These are phyloP conservation scores for Trapa incisa DNA, from an alignment of 345 rosid species.

Conservation along the genomic window DNA sequence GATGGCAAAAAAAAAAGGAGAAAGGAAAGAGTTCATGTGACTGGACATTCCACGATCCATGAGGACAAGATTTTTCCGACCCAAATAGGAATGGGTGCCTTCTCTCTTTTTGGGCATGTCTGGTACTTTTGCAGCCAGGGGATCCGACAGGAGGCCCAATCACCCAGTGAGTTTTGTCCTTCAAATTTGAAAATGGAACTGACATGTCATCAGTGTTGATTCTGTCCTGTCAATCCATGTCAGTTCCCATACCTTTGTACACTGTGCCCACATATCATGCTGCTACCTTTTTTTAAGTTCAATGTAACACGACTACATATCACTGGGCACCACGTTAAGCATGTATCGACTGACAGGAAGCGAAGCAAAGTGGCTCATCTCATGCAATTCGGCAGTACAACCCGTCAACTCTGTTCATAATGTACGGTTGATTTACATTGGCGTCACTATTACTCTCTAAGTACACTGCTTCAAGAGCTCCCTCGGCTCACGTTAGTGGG, in stretches of 20 bases:
- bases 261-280: too few species aligned
- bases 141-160: not conserved
- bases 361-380: not conserved
- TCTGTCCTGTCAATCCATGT: too few species aligned
- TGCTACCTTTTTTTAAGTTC: too few species aligned
- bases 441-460: not conserved
- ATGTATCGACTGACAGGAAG: not conserved
- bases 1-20: too few species aligned
- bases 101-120: not conserved
- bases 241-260: too few species aligned
- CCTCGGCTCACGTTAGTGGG: not conserved
- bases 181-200: not conserved
- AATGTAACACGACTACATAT: too few species aligned
- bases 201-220: too few species aligned
- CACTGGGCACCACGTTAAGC: too few species aligned
- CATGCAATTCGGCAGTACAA: not conserved
- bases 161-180: not conserved
- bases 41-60: not conserved
- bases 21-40: not conserved
- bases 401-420: not conserved
- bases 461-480: not conserved
- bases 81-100: not conserved
- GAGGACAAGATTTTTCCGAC: not conserved
- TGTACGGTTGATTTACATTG: not conserved
- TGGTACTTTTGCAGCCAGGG: not conserved